phyloP scores from a whole-genome alignment of 2,329 filamentous ascomycete genomes.

The Pseudogymnoascus pannorum region DNA sequence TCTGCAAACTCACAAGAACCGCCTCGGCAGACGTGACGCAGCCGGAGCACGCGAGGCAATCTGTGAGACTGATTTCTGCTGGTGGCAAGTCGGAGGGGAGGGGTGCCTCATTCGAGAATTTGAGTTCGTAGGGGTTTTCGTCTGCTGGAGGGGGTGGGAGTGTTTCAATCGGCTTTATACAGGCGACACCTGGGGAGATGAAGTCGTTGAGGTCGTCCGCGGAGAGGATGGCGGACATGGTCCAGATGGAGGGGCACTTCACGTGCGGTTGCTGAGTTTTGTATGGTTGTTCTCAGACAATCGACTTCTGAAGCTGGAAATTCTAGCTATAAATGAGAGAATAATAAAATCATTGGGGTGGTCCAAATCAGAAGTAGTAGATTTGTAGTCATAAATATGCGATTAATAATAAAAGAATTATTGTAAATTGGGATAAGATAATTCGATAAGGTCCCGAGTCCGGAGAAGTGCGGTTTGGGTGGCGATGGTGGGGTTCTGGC shows the following conservation, averaged over 20 bases:
- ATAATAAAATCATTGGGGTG: slow-evolving; percentile 6
- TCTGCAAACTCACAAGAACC: slow-evolving; percentile 91
- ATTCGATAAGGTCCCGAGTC: slow-evolving; percentile 8
- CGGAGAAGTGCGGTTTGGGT: slow-evolving; percentile 1
- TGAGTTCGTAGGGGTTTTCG: slow-evolving; percentile 67
- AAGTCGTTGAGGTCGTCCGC: slow-evolving; percentile 98
- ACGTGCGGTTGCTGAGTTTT: not conserved
- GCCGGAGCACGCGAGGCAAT: slow-evolving; percentile 94
- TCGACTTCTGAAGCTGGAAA: not conserved
- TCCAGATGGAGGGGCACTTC: slow-evolving; percentile 21
- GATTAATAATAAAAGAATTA: slow-evolving; percentile 1
- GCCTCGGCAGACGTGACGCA: slow-evolving; percentile 97
- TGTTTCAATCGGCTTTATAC: slow-evolving; percentile 95
- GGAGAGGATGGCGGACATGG: slow-evolving; percentile 95
- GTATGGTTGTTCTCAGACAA: not conserved
- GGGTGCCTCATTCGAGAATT: slow-evolving; percentile 74
- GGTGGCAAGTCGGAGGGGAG: slow-evolving; percentile 52
- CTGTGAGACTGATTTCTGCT: slow-evolving; percentile 89
- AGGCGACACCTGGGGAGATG: slow-evolving; percentile 93
- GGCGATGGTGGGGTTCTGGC: slow-evolving; percentile 8
- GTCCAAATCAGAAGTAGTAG: not conserved
- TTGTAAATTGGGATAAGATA: slow-evolving; percentile 9
- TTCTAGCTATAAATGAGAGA: not conserved
- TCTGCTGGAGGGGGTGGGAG: slow-evolving; percentile 57
- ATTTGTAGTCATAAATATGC: slow-evolving; percentile 8